Conservation (phyloP, 805 yeast species). For the Osmozyma mogii region DNA sequence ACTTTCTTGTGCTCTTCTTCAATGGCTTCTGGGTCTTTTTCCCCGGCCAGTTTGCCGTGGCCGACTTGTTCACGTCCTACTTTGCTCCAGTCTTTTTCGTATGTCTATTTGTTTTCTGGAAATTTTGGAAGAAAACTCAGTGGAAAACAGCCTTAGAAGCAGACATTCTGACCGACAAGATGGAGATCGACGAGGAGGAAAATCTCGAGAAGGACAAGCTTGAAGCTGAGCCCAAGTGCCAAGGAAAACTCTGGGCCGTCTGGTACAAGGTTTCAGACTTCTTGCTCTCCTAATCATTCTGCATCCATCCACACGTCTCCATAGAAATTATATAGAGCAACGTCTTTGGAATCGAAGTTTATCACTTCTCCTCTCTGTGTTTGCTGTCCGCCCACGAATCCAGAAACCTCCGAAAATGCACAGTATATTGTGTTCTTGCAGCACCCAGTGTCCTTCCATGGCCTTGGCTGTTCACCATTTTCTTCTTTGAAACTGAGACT, state of each 20-base stretch:
- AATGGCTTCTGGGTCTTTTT: constrained; percentile 37
- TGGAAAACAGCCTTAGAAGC: constrained; percentile 39
- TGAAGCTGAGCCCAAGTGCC: constrained; percentile 13
- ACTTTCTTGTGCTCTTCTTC: constrained; percentile 21
- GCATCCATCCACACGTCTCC: constrained; percentile 1
- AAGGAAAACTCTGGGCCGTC: constrained; percentile 16
- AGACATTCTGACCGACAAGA: constrained; percentile 46
- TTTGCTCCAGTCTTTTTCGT: constrained; percentile 39
- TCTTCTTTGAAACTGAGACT: not conserved
- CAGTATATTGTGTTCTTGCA: not conserved
- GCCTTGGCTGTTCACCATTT: not conserved
- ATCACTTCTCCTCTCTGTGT: not conserved
- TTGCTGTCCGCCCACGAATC: not conserved
- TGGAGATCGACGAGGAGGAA: constrained; percentile 56
- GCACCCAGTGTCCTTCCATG: too few relatives aligned
- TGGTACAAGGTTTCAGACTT: constrained; percentile 15
- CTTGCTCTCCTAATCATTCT: too few relatives aligned
- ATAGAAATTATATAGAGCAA: not conserved
- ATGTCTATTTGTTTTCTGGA: constrained; percentile 44
- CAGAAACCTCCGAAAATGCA: not conserved
- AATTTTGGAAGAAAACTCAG: constrained; percentile 41
- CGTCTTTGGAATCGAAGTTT: not conserved
- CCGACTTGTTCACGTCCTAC: constrained; percentile 29
- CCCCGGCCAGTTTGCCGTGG: constrained; percentile 27
- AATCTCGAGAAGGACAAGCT: constrained; percentile 16